Conservation (phyloP, 257 asterid species). For the Ilex asprella region DNA sequence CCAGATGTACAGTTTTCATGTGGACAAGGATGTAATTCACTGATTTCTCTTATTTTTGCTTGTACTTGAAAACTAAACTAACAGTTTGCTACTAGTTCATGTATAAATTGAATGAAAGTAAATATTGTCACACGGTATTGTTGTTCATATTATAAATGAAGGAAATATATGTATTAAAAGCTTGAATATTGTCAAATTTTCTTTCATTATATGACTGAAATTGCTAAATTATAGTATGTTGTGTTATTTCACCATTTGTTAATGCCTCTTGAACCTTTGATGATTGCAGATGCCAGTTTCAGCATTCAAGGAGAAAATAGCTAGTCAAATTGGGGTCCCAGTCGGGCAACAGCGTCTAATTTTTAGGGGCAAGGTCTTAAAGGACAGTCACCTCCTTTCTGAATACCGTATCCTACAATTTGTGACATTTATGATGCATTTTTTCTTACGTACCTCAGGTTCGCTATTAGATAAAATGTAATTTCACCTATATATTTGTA, state of each 20-base stretch:
- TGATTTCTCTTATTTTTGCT: background rate
- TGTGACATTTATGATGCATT: background rate
- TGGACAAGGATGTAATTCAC: slow-evolving; percentile 58
- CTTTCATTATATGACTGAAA: background rate
- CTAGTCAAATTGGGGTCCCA: slow-evolving; percentile 65
- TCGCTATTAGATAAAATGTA: background rate
- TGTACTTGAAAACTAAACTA: too few species aligned
- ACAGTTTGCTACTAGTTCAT: background rate
- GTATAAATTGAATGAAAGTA: background rate
- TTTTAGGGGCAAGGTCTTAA: slow-evolving; percentile 83
- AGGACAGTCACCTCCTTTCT: slow-evolving; percentile 66
- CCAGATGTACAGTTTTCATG: slow-evolving; percentile 44
- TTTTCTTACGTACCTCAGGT: background rate
- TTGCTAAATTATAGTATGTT: background rate
- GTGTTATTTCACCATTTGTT: background rate
- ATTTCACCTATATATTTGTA: background rate
- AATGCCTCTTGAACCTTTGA: slow-evolving; percentile 8
- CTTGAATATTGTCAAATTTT: too few species aligned
- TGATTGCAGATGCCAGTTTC: slow-evolving; percentile 54
- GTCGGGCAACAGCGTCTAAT: slow-evolving; percentile 79
- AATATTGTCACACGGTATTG: background rate
- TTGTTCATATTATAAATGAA: background rate
- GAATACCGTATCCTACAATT: slow-evolving; percentile 61
- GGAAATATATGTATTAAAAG: too few species aligned
- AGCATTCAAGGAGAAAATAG: slow-evolving; percentile 72